Evolutionary conservation across 2,329 filamentous ascomycete genomes (phyloP), one percentile per base, ranked within the genome.

Genomic region (Colletotrichum costaricense): DNA sequence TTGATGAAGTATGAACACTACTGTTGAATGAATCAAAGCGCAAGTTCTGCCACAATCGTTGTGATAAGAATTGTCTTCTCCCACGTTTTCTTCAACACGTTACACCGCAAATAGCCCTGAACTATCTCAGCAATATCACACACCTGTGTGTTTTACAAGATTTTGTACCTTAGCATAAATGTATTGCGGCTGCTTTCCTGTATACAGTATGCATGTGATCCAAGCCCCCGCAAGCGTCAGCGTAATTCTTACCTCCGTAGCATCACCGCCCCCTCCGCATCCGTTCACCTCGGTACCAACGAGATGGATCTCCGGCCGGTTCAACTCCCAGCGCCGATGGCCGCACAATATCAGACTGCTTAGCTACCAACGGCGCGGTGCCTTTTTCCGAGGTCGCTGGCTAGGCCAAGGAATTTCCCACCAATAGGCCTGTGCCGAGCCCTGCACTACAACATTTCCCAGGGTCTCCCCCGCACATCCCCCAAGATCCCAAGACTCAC

Each of bases 211-310:
- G 2, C 38, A 42, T 42, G 38, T 19, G 14, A 16, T 1, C 38
- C 38, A 42, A 3, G 14, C 0, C 14, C 19, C 5, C 9, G 24
- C 16, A 56, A 19, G 24, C 24, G 2, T 30, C 24, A 28, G 26
- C 24, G 24, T 56, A 1, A 8, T 8, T n/a, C 82, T 86, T 11
- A 89, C 80, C 74, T 88, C 35, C 22, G 24, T 11, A 19, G 22
- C 22, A 52, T 52, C 42, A 7, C 59, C 59, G 33, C 38, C 35
- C 5, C 35, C 35, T 38, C 12, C 35, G 12, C 38, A 49, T n/a
- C 19, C 7, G 35, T 16, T 46, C 59, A 24, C 24, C 30, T 52
- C 38, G 26, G 16, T 22, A 30, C 30, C 30, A 59, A 7, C 56
- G 22, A 24, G 3, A 28, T 16, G 55, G 58, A 57, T 46, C 11